These are phyloP conservation scores for Prunus padus DNA, from an alignment of 306 rosid genomes.

Conservation along the genomic window DNA sequence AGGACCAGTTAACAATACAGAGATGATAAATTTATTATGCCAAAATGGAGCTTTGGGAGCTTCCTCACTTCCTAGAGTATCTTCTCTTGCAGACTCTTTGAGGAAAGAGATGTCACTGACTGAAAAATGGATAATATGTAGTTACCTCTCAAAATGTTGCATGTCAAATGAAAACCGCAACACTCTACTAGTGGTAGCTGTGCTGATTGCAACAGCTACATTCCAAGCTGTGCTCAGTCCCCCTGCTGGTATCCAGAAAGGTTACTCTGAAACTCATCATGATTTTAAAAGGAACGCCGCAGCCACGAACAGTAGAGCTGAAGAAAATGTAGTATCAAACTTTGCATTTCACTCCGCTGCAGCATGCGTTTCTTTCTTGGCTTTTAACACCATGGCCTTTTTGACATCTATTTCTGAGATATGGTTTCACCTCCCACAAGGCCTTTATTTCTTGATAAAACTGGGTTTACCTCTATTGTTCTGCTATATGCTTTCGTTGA, in stretches of 20 bases:
- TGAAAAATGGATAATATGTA: not conserved
- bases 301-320: not conserved
- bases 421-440: conserved; percentile 13
- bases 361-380: conserved; percentile 2
- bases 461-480: not conserved
- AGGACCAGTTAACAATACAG: not conserved
- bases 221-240: conserved; percentile 24
- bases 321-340: not conserved
- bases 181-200: conserved; percentile 17
- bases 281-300: not conserved
- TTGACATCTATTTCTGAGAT: conserved; percentile 10
- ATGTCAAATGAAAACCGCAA: conserved; percentile 22
- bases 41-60: not conserved
- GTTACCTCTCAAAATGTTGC: conserved; percentile 3
- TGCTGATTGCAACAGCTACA: conserved; percentile 22
- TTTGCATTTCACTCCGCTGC: not conserved
- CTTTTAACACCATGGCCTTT: conserved; percentile 8
- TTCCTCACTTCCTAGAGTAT: conserved; percentile 1
- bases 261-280: not conserved
- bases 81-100: not conserved
- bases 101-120: not conserved
- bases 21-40: conserved; percentile 14
- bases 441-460: not conserved
- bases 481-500: conserved; percentile 11
- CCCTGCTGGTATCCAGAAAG: not conserved